Evolutionary conservation across 495 filamentous ascomycete genomes (phyloP), one percentile per base, ranked within the genome.

Genomic region (Lepraria neglecta): DNA sequence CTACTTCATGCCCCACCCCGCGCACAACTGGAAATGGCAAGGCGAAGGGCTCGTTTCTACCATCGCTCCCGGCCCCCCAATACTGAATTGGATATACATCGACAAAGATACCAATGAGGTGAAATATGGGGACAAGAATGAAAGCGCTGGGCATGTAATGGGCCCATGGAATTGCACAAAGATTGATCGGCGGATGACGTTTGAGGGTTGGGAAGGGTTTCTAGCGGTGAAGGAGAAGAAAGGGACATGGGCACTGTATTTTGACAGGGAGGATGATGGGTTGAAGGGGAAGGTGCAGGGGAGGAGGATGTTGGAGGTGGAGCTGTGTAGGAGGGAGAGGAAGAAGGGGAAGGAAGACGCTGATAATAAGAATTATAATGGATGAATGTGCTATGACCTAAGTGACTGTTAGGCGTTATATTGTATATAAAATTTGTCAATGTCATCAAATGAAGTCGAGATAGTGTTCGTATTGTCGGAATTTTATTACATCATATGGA

Each of bases 61-160:
- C 48, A 80, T 84, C 65, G 70, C 72, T 0, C 81, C 82, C 57
- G 79, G 83, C 60, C 81, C 82, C 5, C 83, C 83, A 19, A 77
- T 80, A 75, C 76, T 86, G 31, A 83, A 85, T 73, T 86, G 83
- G 83, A 79, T 86, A 12, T 86, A 81, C 59, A 77, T 82, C 61
- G 81, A 84, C 72, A 76, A 78, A 62, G 79, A 80, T 64, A 82
- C 74, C 33, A 72, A 77, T 58, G 69, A 81, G 65, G 70, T 85
- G 45, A 78, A 77, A 61, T 80, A 84, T 63, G 82, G 81, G 0
- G 72, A 76, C 3, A 74, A 76, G 35, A 73, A 57, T 27, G 74
- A 65, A 53, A 75, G 75, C 0, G 70, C 77, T 43, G 71, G 69
- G 10, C 77, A 84, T 63, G 66, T 76, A 9, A 72, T 81, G 44